A percentile compares a stretch with the other conserved stretches of the same genome.
These are phyloP conservation scores for Podospora australis DNA, from an alignment of 495 filamentous ascomycete genomes.

Conservation along the genomic window DNA sequence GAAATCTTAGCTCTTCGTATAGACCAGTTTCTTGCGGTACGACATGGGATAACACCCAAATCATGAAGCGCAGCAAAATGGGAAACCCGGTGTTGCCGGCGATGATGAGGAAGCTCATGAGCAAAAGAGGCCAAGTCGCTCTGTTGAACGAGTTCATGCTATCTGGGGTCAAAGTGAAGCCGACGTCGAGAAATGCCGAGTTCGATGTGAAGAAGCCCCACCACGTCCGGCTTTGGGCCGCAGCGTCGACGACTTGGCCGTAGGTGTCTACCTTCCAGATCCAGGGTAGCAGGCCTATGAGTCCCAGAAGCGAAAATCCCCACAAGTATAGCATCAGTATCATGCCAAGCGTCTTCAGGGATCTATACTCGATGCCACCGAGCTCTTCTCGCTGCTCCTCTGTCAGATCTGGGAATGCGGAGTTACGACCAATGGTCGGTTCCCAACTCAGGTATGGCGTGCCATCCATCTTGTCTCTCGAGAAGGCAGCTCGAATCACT, in stretches of 20 bases:
- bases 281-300: conserved; percentile 71
- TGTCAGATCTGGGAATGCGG: conserved; percentile 78
- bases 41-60: conserved; percentile 64
- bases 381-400: conserved; percentile 89
- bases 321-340: conserved; percentile 74
- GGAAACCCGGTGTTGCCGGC: conserved; percentile 94
- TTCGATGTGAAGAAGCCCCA: conserved; percentile 85
- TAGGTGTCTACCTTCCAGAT: conserved; percentile 56
- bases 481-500: conserved; percentile 31
- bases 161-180: conserved; percentile 82
- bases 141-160: conserved; percentile 83
- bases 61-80: conserved; percentile 82
- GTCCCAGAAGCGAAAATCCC: conserved; percentile 65
- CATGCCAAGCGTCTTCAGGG: conserved; percentile 74
- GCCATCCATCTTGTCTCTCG: conserved; percentile 40
- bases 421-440: conserved; percentile 87
- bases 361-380: conserved; percentile 89
- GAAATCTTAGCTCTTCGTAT: conserved; percentile 83
- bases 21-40: conserved; percentile 54
- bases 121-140: conserved; percentile 64
- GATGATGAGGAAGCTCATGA: conserved; percentile 76
- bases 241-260: conserved; percentile 51
- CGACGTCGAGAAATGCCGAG: conserved; percentile 85
- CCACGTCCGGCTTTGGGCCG: conserved; percentile 65
- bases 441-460: conserved; percentile 91